phyloP scores from a whole-genome alignment of 2,329 filamentous ascomycete genomes.

The Aspergillus viridinutans region DNA sequence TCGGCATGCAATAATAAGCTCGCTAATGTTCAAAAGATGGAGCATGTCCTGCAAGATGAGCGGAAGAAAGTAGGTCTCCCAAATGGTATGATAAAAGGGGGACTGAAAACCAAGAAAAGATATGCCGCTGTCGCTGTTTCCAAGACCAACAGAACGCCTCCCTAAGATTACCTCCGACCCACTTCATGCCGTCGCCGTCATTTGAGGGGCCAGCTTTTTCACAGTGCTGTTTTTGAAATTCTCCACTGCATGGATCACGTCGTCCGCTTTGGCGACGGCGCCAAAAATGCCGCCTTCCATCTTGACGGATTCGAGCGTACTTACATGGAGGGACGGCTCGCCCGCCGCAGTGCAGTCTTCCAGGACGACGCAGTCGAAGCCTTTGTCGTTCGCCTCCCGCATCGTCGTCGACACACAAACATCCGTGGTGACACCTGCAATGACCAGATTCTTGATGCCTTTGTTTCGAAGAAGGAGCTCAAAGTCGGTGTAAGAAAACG shows the following conservation, averaged over 20 bases:
- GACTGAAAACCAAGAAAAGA: background rate
- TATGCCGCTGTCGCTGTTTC: background rate
- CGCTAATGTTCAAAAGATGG: background rate
- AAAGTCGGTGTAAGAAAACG: conserved; percentile 53
- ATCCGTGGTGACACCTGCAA: conserved; percentile 54
- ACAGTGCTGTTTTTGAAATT: conserved; percentile 39
- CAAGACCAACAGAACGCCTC: conserved; percentile 5
- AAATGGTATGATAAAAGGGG: background rate
- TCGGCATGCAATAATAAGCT: background rate
- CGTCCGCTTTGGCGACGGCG: conserved; percentile 35
- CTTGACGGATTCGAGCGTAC: conserved; percentile 42
- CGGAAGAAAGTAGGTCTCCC: background rate
- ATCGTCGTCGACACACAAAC: conserved; percentile 54
- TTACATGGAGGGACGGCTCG: conserved; percentile 38
- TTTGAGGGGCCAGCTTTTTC: conserved; percentile 42
- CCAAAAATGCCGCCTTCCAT: conserved; percentile 47
- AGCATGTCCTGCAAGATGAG: background rate
- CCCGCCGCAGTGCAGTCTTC: conserved; percentile 47
- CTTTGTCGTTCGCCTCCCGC: conserved; percentile 53
- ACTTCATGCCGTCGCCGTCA: conserved; percentile 24
- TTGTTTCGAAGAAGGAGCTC: conserved; percentile 49
- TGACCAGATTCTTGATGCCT: conserved; percentile 50
- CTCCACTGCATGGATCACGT: conserved; percentile 40
- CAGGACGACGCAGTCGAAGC: conserved; percentile 51
- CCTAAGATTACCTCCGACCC: conserved; percentile 4